Percentiles rank a stretch among this genome's conserved stretches.
Evolutionary conservation across 2,329 filamentous ascomycete genomes (phyloP).

Genomic region (Colletotrichum limetticola): DNA sequence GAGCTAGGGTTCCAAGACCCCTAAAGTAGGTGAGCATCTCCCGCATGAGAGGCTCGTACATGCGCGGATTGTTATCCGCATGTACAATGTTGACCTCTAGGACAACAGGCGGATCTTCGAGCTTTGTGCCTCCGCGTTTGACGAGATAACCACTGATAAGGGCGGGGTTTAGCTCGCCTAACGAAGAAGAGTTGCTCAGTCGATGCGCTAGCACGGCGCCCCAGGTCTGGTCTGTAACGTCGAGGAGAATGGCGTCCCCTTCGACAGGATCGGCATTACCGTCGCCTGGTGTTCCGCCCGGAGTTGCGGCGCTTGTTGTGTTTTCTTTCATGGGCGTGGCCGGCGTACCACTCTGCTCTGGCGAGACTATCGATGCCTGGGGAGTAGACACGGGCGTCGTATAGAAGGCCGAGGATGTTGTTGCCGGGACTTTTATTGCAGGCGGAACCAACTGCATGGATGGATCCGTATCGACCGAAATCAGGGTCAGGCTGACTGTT

Average conservation of each 20-base stretch:
- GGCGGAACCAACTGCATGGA: conserved; percentile 72
- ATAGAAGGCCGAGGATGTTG: conserved; percentile 58
- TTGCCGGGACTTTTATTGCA: conserved; percentile 58
- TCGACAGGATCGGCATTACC: conserved; percentile 56
- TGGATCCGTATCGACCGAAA: conserved; percentile 74
- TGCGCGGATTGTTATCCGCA: conserved; percentile 61
- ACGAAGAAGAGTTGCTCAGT: conserved; percentile 67
- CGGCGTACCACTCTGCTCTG: conserved; percentile 66
- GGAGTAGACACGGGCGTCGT: conserved; percentile 77
- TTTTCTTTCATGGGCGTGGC: conserved; percentile 57
- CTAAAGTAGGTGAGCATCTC: conserved; percentile 79
- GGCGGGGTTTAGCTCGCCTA: conserved; percentile 65
- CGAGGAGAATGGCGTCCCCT: conserved; percentile 75
- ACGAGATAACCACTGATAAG: conserved; percentile 74
- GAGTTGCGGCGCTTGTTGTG: conserved; percentile 55
- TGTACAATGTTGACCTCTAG: conserved; percentile 75
- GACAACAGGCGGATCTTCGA: conserved; percentile 67
- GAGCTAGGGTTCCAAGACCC: conserved; percentile 74
- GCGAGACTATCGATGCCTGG: conserved; percentile 66
- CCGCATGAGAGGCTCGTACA: conserved; percentile 72
- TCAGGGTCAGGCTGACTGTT: conserved; percentile 65
- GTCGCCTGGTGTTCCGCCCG: conserved; percentile 55
- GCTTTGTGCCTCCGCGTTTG: conserved; percentile 67
- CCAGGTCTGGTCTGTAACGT: conserved; percentile 81
- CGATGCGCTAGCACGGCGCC: conserved; percentile 76